A percentile compares a stretch with the other conserved stretches of the same genome.
Conservation (phyloP, 345 rosid genomes). For the Gossypium stocksii region DNA sequence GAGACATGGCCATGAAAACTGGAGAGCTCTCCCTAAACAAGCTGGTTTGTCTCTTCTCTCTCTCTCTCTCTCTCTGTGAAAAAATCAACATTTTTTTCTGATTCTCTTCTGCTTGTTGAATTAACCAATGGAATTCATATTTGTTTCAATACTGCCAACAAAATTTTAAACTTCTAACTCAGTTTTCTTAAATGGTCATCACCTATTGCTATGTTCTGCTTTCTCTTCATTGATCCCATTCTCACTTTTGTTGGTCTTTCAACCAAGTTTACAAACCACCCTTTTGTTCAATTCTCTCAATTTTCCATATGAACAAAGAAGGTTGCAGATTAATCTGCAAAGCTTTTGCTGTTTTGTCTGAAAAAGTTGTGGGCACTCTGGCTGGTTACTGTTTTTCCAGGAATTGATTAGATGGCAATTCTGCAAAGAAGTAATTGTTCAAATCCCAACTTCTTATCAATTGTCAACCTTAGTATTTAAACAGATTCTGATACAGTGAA, state of each 20-base stretch:
- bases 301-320: neutral
- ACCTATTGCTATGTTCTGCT: neutral
- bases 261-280: neutral
- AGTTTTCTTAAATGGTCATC: too few species aligned
- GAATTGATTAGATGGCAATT: neutral
- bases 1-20: constrained; percentile 79
- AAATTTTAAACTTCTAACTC: too few species aligned
- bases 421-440: too few species aligned
- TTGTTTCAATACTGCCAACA: neutral
- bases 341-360: neutral
- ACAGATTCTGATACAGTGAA: too few species aligned
- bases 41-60: constrained; percentile 49
- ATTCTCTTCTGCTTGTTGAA: neutral
- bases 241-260: neutral
- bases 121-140: neutral
- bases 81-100: neutral
- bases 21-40: constrained; percentile 90
- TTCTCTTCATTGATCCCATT: neutral
- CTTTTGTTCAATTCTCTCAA: neutral
- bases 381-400: neutral
- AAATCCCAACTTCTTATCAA: too few species aligned
- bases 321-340: neutral
- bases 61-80: neutral
- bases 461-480: too few species aligned
- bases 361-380: neutral